A percentile compares a stretch with the other conserved stretches of the same genome.
Conservation (phyloP, 495 filamentous ascomycete species). For the Hypoxylon fragiforme region DNA sequence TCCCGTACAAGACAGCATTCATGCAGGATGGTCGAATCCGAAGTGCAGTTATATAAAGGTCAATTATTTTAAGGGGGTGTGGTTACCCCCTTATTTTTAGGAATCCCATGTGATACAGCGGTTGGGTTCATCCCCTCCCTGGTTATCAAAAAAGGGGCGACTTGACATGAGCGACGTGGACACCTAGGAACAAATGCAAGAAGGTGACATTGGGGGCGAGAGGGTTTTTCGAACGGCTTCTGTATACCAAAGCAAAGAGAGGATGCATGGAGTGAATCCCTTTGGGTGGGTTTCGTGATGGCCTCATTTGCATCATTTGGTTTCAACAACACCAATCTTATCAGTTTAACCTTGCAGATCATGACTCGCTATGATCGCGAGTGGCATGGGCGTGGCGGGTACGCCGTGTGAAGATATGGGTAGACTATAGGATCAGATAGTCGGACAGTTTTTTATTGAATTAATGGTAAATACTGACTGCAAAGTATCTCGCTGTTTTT, state of each 20-base stretch:
- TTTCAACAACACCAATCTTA: constrained; percentile 30
- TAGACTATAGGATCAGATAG: constrained; percentile 11
- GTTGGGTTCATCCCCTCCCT: constrained; percentile 8
- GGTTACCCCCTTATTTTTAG: neutral
- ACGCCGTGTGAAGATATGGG: constrained; percentile 7
- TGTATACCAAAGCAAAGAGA: constrained; percentile 16
- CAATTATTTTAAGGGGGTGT: neutral
- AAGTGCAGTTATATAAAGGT: constrained; percentile 3
- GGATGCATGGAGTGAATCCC: neutral
- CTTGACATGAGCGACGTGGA: constrained; percentile 12
- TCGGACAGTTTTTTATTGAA: no score
- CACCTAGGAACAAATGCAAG: constrained; percentile 9
- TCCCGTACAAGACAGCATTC: neutral
- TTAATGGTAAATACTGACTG: no score
- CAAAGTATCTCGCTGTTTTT: no score
- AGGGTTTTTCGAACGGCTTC: constrained; percentile 21
- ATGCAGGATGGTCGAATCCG: constrained; percentile 1
- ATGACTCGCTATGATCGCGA: constrained; percentile 1
- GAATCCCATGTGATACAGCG: constrained; percentile 1
- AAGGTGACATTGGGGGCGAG: constrained; percentile 28
- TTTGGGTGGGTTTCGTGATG: constrained; percentile 24
- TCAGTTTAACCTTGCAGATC: constrained; percentile 29
- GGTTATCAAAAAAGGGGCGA: constrained; percentile 5
- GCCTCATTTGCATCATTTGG: constrained; percentile 30
- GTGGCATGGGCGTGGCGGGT: neutral